Conservation (phyloP, 179 eudicot species). For the Silene vulgaris region DNA sequence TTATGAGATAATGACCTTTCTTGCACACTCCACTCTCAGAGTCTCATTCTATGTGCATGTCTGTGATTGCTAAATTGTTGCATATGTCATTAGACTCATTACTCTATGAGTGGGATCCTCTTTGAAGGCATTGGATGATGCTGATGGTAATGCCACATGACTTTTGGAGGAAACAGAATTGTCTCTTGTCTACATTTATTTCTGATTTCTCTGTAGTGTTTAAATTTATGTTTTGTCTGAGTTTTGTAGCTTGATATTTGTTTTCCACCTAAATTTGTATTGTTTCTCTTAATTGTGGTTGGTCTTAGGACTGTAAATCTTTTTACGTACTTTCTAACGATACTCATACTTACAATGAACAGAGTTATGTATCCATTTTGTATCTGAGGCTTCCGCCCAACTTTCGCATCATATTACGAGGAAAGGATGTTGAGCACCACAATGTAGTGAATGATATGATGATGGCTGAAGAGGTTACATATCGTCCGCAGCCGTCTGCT, state of each 20-base stretch:
- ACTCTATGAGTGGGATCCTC: background rate
- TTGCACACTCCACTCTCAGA: background rate
- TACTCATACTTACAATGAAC: slow-evolving; percentile 24
- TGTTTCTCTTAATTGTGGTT: background rate
- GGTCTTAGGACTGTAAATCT: background rate
- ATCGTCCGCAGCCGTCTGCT: slow-evolving; percentile 71
- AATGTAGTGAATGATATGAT: slow-evolving; percentile 97
- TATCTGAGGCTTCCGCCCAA: slow-evolving; percentile 77
- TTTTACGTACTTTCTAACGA: slow-evolving; percentile 11
- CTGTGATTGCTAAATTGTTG: slow-evolving; percentile 1
- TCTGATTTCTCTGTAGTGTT: background rate
- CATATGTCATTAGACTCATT: background rate
- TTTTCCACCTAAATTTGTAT: background rate
- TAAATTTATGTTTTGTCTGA: background rate
- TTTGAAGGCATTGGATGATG: background rate
- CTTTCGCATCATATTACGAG: slow-evolving; percentile 86
- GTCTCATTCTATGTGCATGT: background rate
- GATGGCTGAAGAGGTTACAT: slow-evolving; percentile 79
- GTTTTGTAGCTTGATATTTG: background rate
- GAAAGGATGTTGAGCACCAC: slow-evolving; percentile 92
- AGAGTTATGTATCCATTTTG: slow-evolving; percentile 95
- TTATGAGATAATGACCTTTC: background rate
- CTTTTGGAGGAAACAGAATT: background rate
- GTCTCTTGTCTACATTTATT: background rate
- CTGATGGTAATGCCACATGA: background rate